Evolutionary conservation across 768 basidiomycete genomes (phyloP).

Genomic region (Sarcodon sp.): DNA sequence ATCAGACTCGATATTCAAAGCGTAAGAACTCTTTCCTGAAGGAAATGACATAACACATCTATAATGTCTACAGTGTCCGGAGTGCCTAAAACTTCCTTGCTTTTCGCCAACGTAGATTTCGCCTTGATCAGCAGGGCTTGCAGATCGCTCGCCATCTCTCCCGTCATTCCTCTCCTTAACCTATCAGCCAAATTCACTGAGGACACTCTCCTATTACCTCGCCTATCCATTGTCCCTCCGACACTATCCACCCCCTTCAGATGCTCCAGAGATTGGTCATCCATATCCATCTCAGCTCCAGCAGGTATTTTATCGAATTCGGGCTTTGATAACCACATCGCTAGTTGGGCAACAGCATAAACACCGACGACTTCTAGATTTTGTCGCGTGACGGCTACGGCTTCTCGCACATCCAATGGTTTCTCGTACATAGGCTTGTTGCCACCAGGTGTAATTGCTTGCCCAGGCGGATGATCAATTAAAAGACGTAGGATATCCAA

Average conservation of each 20-base stretch:
- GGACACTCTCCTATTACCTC: conserved; percentile 24
- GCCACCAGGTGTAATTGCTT: conserved; percentile 30
- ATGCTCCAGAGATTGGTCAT: conserved; percentile 16
- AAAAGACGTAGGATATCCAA: conserved; percentile 64
- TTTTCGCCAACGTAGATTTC: conserved; percentile 50
- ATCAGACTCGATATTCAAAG: background rate
- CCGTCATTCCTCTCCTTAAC: conserved; percentile 64
- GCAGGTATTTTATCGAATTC: conserved; percentile 37
- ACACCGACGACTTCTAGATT: conserved; percentile 57
- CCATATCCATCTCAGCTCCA: conserved; percentile 30
- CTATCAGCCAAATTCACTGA: conserved; percentile 49
- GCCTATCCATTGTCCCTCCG: conserved; percentile 22
- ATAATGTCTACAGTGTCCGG: conserved; percentile 37
- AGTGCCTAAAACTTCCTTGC: conserved; percentile 29
- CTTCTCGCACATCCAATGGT: conserved; percentile 39
- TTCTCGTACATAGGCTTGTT: conserved; percentile 21
- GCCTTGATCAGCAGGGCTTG: conserved; percentile 54
- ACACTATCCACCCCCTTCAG: conserved; percentile 1
- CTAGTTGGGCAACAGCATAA: conserved; percentile 67
- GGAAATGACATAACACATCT: conserved; percentile 45
- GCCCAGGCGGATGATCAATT: conserved; percentile 44
- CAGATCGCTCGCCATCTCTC: conserved; percentile 66
- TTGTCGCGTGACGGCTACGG: conserved; percentile 40
- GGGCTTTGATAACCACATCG: conserved; percentile 65
- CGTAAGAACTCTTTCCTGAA: conserved; percentile 41